Evolutionary conservation across 495 filamentous ascomycete genomes (phyloP), one percentile per base, ranked within the genome.

Genomic region (Neurospora intermedia): DNA sequence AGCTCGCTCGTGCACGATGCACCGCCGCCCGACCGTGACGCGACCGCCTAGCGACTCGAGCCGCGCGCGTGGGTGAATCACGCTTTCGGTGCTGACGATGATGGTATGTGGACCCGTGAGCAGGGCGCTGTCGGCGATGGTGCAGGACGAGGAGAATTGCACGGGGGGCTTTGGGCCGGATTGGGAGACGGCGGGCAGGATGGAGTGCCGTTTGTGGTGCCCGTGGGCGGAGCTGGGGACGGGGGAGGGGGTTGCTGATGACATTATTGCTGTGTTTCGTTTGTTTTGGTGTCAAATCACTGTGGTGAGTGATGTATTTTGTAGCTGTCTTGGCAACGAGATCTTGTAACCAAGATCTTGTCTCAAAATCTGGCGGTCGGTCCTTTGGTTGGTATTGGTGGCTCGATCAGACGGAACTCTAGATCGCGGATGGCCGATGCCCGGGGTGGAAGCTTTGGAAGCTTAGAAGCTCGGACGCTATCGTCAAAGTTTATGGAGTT

Each of bases 11-110:
- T 89, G 87, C 69, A 97, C 87, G 43, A 96, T 90, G 80, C 91
- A 93, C 45, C 88, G 85, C 13, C 89, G 88, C 0, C 92, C 92
- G 69, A 97, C 87, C 10, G 84, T 88, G 42, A 97, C 87, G 27
- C 91, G 88, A 0, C 92, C 94, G 66, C 87, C 83, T 46, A 86
- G 84, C 2, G 91, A 89, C 76, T 91, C 89, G 76, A 97, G 84
- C 69, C 87, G 86, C 0, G 89, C 87, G 72, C 93, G 91, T 2
- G 94, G 94, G 82, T 97, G 94, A 72, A 97, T 83, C n/a, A 97
- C 88, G 18, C 88, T 89, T 78, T 92, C 88, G 43, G 88, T 82
- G 73, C 88, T 88, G 76, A 97, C 88, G 54, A 85, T 88, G 72
- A 97, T 91, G 18, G 86, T 86, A 81, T 94, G 85, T 4, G 86